phyloP scores from a whole-genome alignment of 805 yeast species.

The Ogataea populi-albae region DNA sequence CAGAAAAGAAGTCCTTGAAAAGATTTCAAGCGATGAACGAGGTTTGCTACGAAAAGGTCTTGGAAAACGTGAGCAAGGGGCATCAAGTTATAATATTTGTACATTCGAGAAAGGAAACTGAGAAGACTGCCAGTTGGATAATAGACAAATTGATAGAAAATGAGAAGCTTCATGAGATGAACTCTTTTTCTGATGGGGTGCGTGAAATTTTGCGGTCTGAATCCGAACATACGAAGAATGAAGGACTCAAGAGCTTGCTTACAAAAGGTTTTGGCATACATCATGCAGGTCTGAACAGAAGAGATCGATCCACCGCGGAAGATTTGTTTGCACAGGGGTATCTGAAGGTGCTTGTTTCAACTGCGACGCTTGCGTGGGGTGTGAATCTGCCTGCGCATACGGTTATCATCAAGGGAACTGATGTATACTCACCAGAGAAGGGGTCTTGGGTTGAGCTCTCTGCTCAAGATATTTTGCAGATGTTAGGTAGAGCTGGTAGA shows the following conservation, averaged over 20 bases:
- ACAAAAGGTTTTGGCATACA: conserved; percentile 82
- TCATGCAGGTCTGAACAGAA: conserved; percentile 81
- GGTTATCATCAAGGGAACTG: conserved; percentile 90
- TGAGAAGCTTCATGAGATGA: conserved; percentile 41
- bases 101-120: conserved; percentile 91
- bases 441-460: conserved; percentile 90
- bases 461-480: conserved; percentile 91
- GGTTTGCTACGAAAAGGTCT: conserved; percentile 78
- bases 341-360: conserved; percentile 77
- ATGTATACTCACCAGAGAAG: conserved; percentile 84
- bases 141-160: conserved; percentile 58
- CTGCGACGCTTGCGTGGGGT: conserved; percentile 97
- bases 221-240: conserved; percentile 51
- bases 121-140: conserved; percentile 74
- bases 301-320: conserved; percentile 75
- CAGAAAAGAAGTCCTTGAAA: conserved; percentile 77
- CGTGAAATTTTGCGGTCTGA: conserved; percentile 63
- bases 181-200: conserved; percentile 54
- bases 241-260: conserved; percentile 55
- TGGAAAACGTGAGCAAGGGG: conserved; percentile 57
- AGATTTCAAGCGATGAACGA: conserved; percentile 81
- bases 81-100: conserved; percentile 89
- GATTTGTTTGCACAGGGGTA: conserved; percentile 87
- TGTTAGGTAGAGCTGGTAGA: conserved; percentile 98
- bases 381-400: conserved; percentile 95